Evolutionary conservation across 1,284 basidiomycete genomes (phyloP), one percentile per base, ranked within the genome.

Genomic region (Agroathelia rolfsii): DNA sequence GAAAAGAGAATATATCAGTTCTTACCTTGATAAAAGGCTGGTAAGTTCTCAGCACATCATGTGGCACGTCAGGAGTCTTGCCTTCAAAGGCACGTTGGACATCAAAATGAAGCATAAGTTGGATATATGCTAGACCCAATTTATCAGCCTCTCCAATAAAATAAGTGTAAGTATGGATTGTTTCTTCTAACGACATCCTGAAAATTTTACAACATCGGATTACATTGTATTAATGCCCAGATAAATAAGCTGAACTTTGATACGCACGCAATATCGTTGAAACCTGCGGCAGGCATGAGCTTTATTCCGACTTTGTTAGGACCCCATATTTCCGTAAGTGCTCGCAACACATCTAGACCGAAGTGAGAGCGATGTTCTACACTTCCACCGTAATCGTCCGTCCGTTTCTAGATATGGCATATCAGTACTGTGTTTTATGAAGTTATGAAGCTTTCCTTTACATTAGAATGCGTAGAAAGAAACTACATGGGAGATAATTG

Each of bases 341-440:
- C 68, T 20, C 69, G 61, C 13, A 73, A 46, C 9, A 67, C 60
- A 42, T 72, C 66, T 3, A 75, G 54, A 0, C 57, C 58, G 49
- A 81, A 78, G 4, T 69, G 53, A 6, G 58, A 42, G 15, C 76
- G 63, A 49, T 76, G 76, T 45, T 71, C 65, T 28, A 66, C 35
- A 16, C 61, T 64, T 2, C 75, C 75, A 9, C 76, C 76, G 62
- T 71, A 81, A 30, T 63, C 41, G 46, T 79, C 77, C 3, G 68
- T 71, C 17, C 76, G 67, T 21, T 65, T 38, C 52, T 69, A 13
- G 11, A 37, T 34, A 2, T 19, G 4, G 5, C n/a, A n/a, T n/a
- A n/a, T n/a, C n/a, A n/a, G n/a, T n/a, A n/a, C n/a, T n/a, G n/a
- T n/a, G n/a, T n/a, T n/a, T n/a, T n/a, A n/a, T n/a, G n/a, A n/a